Evolutionary conservation across 164 flowering plant genomes (phyloP), one percentile per base, ranked within the genome.

Genomic region (Liquidambar formosana): DNA sequence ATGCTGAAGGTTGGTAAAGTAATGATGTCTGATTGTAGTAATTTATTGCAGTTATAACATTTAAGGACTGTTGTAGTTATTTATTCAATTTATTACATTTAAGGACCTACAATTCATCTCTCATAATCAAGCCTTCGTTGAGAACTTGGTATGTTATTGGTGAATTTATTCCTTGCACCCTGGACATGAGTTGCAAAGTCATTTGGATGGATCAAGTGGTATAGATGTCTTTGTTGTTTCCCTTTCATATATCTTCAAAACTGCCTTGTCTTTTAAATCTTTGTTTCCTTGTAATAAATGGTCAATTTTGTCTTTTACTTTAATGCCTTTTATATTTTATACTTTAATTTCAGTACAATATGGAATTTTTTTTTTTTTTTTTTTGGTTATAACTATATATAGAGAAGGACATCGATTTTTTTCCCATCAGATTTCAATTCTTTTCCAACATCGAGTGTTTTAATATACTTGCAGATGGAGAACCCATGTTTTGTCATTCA

Each of bases 401-500:
- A 2, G 18, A 62, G 1, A 43, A 1, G 43, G 28, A 13, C 21
- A 27, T 25, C 8, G 25, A 43, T 22, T 26, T 16, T 63, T 21
- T 14, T 25, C 22, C 3, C 57, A 49, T 68, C 46, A 46, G 26
- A 59, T 44, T n/a, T 68, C 10, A 33, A 22, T 21, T 15, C 22
- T 58, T 49, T 43, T 52, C 23, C n/a, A 10, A 10, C 48, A 60
- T 38, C 57, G 43, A 11, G 8, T 62, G 57, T 43, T 60, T 45
- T 28, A 16, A 38, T 68, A 28, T 69, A 13, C 11, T 65, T 67
- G 52, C 77, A 76, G 77, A 73, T 52, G 63, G 54, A 60, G 75
- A 73, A 16, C 71, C 57, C 15, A 48, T 63, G 16, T 46, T 78
- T 64, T 61, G 41, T 65, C 66, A 65, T 44, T 58, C 64, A 56